A percentile compares a stretch with the other conserved stretches of the same genome.
These are phyloP conservation scores for Zygoascus flipseniorum DNA, from an alignment of 805 yeast genomes.

Conservation along the genomic window DNA sequence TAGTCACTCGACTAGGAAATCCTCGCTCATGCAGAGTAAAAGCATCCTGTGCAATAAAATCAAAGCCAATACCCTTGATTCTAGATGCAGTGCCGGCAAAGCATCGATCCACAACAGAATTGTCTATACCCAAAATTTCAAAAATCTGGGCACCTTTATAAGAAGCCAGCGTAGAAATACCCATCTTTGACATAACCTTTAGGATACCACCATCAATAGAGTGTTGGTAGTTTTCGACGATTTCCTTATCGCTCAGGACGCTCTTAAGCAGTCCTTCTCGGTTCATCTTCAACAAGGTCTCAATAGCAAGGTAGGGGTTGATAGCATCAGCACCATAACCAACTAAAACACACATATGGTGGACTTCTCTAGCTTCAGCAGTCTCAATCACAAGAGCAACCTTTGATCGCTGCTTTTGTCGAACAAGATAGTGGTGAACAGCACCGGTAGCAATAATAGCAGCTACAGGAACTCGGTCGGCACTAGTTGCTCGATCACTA, in stretches of 20 bases:
- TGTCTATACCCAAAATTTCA: slow-evolving; percentile 93
- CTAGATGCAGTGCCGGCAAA: slow-evolving; percentile 97
- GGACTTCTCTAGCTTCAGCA: slow-evolving; percentile 96
- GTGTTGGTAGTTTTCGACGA: slow-evolving; percentile 70
- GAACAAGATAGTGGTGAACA: slow-evolving; percentile 90
- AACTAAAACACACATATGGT: slow-evolving; percentile 85
- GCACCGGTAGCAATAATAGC: slow-evolving; percentile 93
- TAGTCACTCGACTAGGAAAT: slow-evolving; percentile 66
- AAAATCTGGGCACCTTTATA: slow-evolving; percentile 98
- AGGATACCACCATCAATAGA: slow-evolving; percentile 86
- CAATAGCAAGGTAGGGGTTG: slow-evolving; percentile 89
- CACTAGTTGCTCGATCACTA: slow-evolving; percentile 57
- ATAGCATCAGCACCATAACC: slow-evolving; percentile 98
- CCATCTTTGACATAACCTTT: slow-evolving; percentile 99
- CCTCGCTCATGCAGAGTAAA: slow-evolving; percentile 90
- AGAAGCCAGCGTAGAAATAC: slow-evolving; percentile 96
- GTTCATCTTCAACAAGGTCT: slow-evolving; percentile 78
- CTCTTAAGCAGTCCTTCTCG: slow-evolving; percentile 53
- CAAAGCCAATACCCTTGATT: slow-evolving; percentile 91
- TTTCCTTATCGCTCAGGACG: slow-evolving; percentile 46
- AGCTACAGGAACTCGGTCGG: slow-evolving; percentile 67
- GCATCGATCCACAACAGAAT: slow-evolving; percentile 90
- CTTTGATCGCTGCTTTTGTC: slow-evolving; percentile 92
- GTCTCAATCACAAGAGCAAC: slow-evolving; percentile 89
- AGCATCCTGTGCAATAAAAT: slow-evolving; percentile 94